These are phyloP conservation scores for Lachnellula occidentalis DNA, from an alignment of 2,329 filamentous ascomycete species.

Conservation along the genomic window DNA sequence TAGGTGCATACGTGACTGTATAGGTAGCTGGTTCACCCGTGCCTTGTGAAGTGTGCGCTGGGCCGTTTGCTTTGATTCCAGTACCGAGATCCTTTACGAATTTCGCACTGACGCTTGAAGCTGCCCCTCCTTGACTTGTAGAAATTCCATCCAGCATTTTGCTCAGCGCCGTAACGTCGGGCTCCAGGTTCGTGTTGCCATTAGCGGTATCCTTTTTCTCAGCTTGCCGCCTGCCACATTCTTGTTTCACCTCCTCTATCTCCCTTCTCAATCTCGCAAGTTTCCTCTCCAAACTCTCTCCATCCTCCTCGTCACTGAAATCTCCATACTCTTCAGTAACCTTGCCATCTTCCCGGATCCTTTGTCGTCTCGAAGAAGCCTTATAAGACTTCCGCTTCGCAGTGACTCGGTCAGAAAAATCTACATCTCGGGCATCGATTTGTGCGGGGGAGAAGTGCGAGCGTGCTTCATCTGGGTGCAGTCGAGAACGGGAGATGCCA, in stretches of 20 bases:
- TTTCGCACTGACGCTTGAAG: constrained; percentile 18
- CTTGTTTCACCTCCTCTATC: constrained; percentile 63
- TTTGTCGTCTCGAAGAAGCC: constrained; percentile 62
- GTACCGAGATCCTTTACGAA: constrained; percentile 27
- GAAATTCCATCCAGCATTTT: constrained; percentile 65
- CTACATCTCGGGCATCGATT: constrained; percentile 71
- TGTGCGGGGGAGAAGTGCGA: constrained; percentile 69
- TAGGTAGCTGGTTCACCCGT: constrained; percentile 45
- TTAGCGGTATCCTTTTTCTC: constrained; percentile 38
- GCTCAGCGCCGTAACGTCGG: constrained; percentile 63
- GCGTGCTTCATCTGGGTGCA: constrained; percentile 75
- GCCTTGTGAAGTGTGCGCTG: constrained; percentile 19
- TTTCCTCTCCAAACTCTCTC: constrained; percentile 70
- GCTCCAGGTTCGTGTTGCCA: constrained; percentile 38
- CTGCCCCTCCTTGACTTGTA: constrained; percentile 16
- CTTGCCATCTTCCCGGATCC: constrained; percentile 54
- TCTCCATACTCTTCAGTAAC: constrained; percentile 60
- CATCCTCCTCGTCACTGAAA: constrained; percentile 69
- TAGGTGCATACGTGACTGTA: constrained; percentile 58
- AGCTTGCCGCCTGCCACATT: constrained; percentile 51
- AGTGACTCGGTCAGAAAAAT: constrained; percentile 85
- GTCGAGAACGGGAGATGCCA: constrained; percentile 68
- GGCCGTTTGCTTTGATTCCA: constrained; percentile 26
- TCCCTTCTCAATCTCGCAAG: constrained; percentile 79
- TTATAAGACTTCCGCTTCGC: constrained; percentile 81